Conservation (phyloP, 2,329 filamentous ascomycete genomes). For the Metarhizium rileyi region DNA sequence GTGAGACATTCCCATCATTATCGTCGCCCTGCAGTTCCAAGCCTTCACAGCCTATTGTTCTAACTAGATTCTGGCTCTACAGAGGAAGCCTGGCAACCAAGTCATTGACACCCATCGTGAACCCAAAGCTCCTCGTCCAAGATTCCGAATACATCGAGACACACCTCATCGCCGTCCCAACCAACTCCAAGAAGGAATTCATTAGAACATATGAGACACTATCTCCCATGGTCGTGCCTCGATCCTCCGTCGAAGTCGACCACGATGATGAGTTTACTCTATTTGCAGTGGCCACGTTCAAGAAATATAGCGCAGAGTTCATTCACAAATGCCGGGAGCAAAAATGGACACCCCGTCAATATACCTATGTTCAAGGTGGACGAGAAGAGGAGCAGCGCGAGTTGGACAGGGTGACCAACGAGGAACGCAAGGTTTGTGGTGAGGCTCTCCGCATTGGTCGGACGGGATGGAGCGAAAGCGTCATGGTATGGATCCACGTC, state of each 20-base stretch:
- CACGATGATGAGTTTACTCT: slow-evolving; percentile 85
- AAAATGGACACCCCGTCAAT: slow-evolving; percentile 91
- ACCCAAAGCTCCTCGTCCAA: slow-evolving; percentile 69
- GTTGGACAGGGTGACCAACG: slow-evolving; percentile 67
- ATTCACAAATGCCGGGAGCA: slow-evolving; percentile 85
- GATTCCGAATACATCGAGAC: slow-evolving; percentile 97
- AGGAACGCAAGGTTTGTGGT: slow-evolving; percentile 87
- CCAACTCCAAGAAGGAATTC: slow-evolving; percentile 75
- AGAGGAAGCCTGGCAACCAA: slow-evolving; percentile 91
- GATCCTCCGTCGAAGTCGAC: slow-evolving; percentile 70
- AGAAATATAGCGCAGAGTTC: slow-evolving; percentile 82
- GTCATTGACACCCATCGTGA: slow-evolving; percentile 81
- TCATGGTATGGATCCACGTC: slow-evolving; percentile 94
- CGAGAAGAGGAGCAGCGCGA: slow-evolving; percentile 84
- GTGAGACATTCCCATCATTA: slow-evolving; percentile 35
- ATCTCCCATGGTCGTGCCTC: slow-evolving; percentile 84
- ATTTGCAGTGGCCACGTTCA: slow-evolving; percentile 85
- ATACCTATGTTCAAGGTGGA: slow-evolving; percentile 84
- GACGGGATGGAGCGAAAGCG: slow-evolving; percentile 91
- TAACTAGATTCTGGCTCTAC: slow-evolving; percentile 1
- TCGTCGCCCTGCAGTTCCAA: not conserved
- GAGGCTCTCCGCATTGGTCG: slow-evolving; percentile 79
- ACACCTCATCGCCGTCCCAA: slow-evolving; percentile 83
- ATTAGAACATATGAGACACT: slow-evolving; percentile 82
- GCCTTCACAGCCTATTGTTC: not conserved